phyloP scores from a whole-genome alignment of 371 early-diverging fungal species.

The Basidiobolus meristosporus region DNA sequence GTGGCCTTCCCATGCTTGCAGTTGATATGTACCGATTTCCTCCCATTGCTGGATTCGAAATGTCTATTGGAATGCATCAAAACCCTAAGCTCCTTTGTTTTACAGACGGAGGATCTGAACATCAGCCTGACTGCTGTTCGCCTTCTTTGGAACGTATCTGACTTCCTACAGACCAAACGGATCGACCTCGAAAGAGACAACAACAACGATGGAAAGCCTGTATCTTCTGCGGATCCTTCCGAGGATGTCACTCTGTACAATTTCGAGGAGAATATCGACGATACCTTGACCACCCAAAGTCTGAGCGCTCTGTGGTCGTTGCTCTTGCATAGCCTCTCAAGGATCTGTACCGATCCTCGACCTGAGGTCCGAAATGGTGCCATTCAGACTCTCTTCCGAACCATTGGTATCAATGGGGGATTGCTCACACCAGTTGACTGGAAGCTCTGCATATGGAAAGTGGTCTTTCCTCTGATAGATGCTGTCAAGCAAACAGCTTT shows the following conservation, averaged over 20 bases:
- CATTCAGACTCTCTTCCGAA: slow-evolving; percentile 84
- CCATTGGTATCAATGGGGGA: slow-evolving; percentile 69
- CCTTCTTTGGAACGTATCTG: slow-evolving; percentile 76
- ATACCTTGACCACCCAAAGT: slow-evolving; percentile 19
- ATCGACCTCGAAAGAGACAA: slow-evolving; percentile 9
- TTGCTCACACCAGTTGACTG: slow-evolving; percentile 48
- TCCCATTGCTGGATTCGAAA: slow-evolving; percentile 53
- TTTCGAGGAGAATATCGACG: slow-evolving; percentile 12
- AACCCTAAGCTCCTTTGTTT: slow-evolving; percentile 63
- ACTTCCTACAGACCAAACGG: slow-evolving; percentile 52
- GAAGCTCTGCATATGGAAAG: slow-evolving; percentile 73
- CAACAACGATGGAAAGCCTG: neutral
- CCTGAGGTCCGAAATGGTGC: slow-evolving; percentile 90
- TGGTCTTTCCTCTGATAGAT: slow-evolving; percentile 78
- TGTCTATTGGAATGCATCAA: slow-evolving; percentile 67
- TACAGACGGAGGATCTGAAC: slow-evolving; percentile 80
- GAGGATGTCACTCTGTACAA: neutral
- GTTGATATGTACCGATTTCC: slow-evolving; percentile 88
- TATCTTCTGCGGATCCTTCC: neutral
- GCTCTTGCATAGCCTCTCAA: slow-evolving; percentile 57
- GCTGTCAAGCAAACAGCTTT: slow-evolving; percentile 36
- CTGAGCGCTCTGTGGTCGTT: slow-evolving; percentile 71
- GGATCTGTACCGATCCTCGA: slow-evolving; percentile 66
- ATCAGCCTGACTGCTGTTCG: slow-evolving; percentile 86
- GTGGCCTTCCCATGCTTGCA: slow-evolving; percentile 84